A percentile compares a stretch with the other conserved stretches of the same genome.
Evolutionary conservation across 768 basidiomycete species (phyloP).

Genomic region (Vishniacozyma victoriae): DNA sequence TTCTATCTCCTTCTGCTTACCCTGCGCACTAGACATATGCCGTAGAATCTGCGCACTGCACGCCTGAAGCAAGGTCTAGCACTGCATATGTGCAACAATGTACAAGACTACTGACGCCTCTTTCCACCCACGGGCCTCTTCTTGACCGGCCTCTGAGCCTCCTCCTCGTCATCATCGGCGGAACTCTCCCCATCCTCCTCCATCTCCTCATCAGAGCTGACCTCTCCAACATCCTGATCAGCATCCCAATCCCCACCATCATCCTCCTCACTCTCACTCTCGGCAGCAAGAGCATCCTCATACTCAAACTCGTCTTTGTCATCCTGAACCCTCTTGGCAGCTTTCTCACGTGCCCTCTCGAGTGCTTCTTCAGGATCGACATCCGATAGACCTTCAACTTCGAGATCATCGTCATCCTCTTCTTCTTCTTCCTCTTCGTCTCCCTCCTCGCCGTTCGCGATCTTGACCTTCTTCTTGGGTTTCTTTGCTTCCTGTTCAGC

Average conservation of each 20-base stretch:
- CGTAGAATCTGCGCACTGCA: too few relatives aligned
- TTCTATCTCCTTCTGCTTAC: too few relatives aligned
- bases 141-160: conserved; percentile 24
- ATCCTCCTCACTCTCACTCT: conserved; percentile 17
- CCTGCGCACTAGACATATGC: too few relatives aligned
- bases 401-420: conserved; percentile 41
- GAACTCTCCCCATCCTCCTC: conserved; percentile 24
- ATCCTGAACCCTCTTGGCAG: conserved; percentile 18
- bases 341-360: conserved; percentile 44
- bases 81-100: neutral
- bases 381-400: conserved; percentile 49
- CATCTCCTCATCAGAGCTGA: conserved; percentile 22
- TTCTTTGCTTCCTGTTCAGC: conserved; percentile 42
- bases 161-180: conserved; percentile 24
- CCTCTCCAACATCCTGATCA: conserved; percentile 17
- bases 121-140: conserved; percentile 13
- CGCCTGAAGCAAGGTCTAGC: too few relatives aligned
- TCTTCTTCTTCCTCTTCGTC: conserved; percentile 32
- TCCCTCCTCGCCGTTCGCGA: conserved; percentile 10
- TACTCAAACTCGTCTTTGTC: conserved; percentile 15
- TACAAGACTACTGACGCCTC: neutral
- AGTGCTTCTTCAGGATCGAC: conserved; percentile 49
- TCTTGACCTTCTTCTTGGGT: conserved; percentile 11
- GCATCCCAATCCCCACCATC: conserved; percentile 35
- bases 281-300: conserved; percentile 25